These are phyloP conservation scores for Mesotaenium endlicherianum DNA, from an alignment of 139 green algal genomes.

Conservation along the genomic window DNA sequence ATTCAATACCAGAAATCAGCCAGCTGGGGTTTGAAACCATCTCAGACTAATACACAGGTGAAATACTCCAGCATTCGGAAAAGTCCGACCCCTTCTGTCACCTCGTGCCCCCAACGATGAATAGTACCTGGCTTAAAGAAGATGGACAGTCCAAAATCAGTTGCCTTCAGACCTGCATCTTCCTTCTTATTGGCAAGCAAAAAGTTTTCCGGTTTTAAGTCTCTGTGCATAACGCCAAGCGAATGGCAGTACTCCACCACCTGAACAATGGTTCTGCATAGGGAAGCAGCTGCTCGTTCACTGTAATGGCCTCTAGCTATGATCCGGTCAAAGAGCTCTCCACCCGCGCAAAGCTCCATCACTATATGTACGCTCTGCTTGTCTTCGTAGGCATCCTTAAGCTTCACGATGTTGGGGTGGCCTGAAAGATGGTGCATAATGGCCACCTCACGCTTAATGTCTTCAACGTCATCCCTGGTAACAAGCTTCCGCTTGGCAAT, in stretches of 20 bases:
- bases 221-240: conserved; percentile 89
- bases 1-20: no score
- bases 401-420: conserved; percentile 75
- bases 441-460: conserved; percentile 89
- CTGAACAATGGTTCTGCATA: conserved; percentile 83
- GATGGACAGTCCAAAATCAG: conserved; percentile 90
- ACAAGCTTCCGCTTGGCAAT: conserved; percentile 92
- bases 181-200: conserved; percentile 77
- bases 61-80: no score
- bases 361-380: conserved; percentile 53
- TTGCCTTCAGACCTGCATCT: conserved; percentile 82
- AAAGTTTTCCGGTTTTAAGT: conserved; percentile 96
- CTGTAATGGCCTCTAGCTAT: conserved; percentile 78
- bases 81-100: no score
- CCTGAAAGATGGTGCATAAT: conserved; percentile 90
- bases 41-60: no score
- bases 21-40: no score
- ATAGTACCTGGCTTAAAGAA: conserved; percentile 81
- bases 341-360: conserved; percentile 89
- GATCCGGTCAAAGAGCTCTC: conserved; percentile 97
- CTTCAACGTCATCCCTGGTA: conserved; percentile 85
- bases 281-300: conserved; percentile 78
- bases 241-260: conserved; percentile 91
- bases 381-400: conserved; percentile 50
- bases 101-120: no score